Conservation (phyloP, 2,329 filamentous ascomycete species). For the Diaporthe citri region DNA sequence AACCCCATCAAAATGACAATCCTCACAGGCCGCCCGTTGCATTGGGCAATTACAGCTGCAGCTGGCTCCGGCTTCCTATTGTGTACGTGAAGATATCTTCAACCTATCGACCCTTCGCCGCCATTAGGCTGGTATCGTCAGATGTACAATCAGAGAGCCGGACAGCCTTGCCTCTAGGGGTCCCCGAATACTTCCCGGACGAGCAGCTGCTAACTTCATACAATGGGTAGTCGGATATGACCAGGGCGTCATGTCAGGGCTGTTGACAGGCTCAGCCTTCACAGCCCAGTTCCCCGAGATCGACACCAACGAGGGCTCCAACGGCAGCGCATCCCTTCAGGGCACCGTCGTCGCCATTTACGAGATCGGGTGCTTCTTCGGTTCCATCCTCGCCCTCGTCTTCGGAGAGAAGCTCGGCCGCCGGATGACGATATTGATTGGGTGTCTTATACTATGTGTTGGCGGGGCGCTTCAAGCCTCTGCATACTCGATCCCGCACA, state of each 20-base stretch:
- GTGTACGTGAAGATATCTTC: constrained; percentile 27
- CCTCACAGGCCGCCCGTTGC: constrained; percentile 51
- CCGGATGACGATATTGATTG: constrained; percentile 54
- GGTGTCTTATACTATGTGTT: constrained; percentile 55
- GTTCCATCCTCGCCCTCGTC: constrained; percentile 54
- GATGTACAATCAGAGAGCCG: background rate
- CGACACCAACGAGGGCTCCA: constrained; percentile 49
- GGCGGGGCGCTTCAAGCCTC: constrained; percentile 58
- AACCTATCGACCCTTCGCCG: background rate
- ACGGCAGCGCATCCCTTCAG: constrained; percentile 57
- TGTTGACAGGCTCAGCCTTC: constrained; percentile 51
- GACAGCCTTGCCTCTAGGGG: background rate
- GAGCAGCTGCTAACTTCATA: constrained; percentile 20
- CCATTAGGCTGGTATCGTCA: background rate
- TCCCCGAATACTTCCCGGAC: background rate
- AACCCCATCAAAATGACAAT: constrained; percentile 40
- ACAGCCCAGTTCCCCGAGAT: constrained; percentile 51
- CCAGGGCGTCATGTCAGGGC: constrained; percentile 50
- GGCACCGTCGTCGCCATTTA: constrained; percentile 61
- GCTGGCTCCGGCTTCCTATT: constrained; percentile 54
- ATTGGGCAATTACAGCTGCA: constrained; percentile 54
- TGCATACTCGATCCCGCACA: constrained; percentile 54
- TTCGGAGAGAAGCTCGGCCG: constrained; percentile 61
- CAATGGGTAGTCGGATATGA: constrained; percentile 47
- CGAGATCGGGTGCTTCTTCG: constrained; percentile 61